A percentile compares a stretch with the other conserved stretches of the same genome.
phyloP scores from a whole-genome alignment of 2,329 filamentous ascomycete genomes.

The Penicillium sp. region DNA sequence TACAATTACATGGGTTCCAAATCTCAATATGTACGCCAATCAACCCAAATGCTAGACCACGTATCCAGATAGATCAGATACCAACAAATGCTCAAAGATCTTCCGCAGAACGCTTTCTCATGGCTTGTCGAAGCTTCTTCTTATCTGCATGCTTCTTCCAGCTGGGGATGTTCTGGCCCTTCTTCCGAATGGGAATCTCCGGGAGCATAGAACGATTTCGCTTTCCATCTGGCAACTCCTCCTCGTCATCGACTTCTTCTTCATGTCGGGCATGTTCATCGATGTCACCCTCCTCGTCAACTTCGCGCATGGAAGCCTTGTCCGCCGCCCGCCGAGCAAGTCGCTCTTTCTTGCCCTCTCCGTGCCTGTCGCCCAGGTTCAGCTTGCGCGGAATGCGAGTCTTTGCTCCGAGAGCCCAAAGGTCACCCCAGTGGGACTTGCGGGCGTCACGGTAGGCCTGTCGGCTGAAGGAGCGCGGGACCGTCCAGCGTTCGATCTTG shows the following conservation, averaged over 20 bases:
- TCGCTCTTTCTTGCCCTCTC: slow-evolving; percentile 41
- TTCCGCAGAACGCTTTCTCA: slow-evolving; percentile 33
- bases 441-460: slow-evolving; percentile 89
- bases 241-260: slow-evolving; percentile 25
- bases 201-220: slow-evolving; percentile 7
- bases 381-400: slow-evolving; percentile 65
- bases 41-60: slow-evolving; percentile 3
- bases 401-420: slow-evolving; percentile 95
- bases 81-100: slow-evolving; percentile 7
- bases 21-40: slow-evolving; percentile 11
- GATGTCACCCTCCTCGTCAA: slow-evolving; percentile 19
- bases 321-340: slow-evolving; percentile 38
- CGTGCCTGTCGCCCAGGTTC: slow-evolving; percentile 55
- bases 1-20: slow-evolving; percentile 11
- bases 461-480: slow-evolving; percentile 75
- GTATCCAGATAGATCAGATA: neutral
- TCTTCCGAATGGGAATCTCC: slow-evolving; percentile 28
- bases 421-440: slow-evolving; percentile 86
- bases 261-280: slow-evolving; percentile 26
- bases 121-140: slow-evolving; percentile 42
- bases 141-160: slow-evolving; percentile 47
- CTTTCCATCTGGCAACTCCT: slow-evolving; percentile 17
- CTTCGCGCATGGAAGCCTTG: slow-evolving; percentile 23
- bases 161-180: slow-evolving; percentile 36
- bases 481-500: slow-evolving; percentile 87